Evolutionary conservation across 2,329 filamentous ascomycete genomes (phyloP).

Genomic region (Dissoconium aciculare): DNA sequence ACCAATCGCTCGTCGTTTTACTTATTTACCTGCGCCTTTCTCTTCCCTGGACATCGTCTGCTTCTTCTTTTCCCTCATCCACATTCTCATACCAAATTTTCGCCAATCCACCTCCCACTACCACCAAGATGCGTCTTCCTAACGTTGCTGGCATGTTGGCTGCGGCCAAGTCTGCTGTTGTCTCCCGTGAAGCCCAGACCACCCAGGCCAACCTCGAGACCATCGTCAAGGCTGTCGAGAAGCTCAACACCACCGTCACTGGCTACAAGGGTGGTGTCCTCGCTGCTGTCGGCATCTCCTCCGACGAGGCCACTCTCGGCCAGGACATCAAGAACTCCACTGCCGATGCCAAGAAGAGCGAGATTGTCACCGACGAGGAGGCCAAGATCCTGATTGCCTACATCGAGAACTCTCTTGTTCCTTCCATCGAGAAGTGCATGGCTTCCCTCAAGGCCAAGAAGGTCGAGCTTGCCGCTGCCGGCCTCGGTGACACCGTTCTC

Average conservation of each 20-base stretch:
- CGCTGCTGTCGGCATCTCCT: constrained; percentile 12
- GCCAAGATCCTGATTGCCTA: constrained; percentile 9
- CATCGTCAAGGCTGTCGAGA: constrained; percentile 11
- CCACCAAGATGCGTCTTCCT: no score
- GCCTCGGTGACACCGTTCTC: constrained; percentile 9
- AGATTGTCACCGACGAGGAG: constrained; percentile 9
- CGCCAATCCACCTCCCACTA: no score
- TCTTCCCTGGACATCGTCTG: no score
- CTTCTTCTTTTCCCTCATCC: no score
- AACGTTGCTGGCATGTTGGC: no score
- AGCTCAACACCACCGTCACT: constrained; percentile 7
- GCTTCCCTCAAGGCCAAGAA: constrained; percentile 9
- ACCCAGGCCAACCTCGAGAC: constrained; percentile 11
- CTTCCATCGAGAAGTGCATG: constrained; percentile 11
- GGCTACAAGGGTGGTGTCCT: constrained; percentile 12
- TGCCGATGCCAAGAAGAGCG: constrained; percentile 10
- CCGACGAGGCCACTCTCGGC: constrained; percentile 10
- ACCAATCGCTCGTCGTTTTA: no score
- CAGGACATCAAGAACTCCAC: constrained; percentile 13
- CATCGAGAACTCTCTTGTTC: constrained; percentile 10
- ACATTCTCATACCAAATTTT: no score
- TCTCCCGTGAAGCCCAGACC: constrained; percentile 8
- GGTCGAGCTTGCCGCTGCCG: constrained; percentile 7
- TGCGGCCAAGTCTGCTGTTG: constrained; percentile 12
- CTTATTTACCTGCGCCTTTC: no score